Evolutionary conservation across 2,329 filamentous ascomycete genomes (phyloP).

Genomic region (Fusarium nelsonii): DNA sequence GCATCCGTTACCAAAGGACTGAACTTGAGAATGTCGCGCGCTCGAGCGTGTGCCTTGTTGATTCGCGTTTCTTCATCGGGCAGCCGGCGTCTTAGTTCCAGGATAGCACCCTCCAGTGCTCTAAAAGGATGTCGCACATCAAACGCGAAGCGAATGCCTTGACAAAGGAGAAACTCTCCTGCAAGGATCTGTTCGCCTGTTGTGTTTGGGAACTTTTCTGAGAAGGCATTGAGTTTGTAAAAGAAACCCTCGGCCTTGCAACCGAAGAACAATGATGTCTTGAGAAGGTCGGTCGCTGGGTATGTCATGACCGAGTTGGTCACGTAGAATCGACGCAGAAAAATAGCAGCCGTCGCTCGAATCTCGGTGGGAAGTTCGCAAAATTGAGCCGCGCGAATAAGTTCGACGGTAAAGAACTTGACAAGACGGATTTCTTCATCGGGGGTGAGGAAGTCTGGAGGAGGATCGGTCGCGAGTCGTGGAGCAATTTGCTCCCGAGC

Average conservation of each 20-base stretch:
- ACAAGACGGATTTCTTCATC: constrained; percentile 87
- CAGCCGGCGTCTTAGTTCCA: constrained; percentile 80
- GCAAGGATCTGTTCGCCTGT: constrained; percentile 86
- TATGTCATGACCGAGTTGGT: constrained; percentile 98
- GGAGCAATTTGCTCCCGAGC: constrained; percentile 73
- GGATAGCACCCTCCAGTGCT: constrained; percentile 84
- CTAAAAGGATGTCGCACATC: constrained; percentile 93
- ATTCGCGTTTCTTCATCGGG: constrained; percentile 69
- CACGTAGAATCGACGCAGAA: constrained; percentile 93
- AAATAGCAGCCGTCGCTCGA: constrained; percentile 81
- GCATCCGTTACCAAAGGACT: constrained; percentile 89
- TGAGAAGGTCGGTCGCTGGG: constrained; percentile 87
- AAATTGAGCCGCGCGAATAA: constrained; percentile 68
- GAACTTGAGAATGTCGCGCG: constrained; percentile 79
- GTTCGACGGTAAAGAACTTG: constrained; percentile 77
- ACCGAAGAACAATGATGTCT: constrained; percentile 91
- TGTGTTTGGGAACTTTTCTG: constrained; percentile 75
- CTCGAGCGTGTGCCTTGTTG: constrained; percentile 75
- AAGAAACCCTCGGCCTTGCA: constrained; percentile 93
- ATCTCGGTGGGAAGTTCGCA: constrained; percentile 65
- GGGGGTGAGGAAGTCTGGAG: constrained; percentile 83
- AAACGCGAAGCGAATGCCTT: constrained; percentile 92
- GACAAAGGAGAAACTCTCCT: constrained; percentile 91
- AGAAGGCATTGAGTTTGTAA: constrained; percentile 73
- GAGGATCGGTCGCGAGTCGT: constrained; percentile 65